These are phyloP conservation scores for Aureobasidium leucospermi DNA, from an alignment of 2,329 filamentous ascomycete genomes.

Conservation along the genomic window DNA sequence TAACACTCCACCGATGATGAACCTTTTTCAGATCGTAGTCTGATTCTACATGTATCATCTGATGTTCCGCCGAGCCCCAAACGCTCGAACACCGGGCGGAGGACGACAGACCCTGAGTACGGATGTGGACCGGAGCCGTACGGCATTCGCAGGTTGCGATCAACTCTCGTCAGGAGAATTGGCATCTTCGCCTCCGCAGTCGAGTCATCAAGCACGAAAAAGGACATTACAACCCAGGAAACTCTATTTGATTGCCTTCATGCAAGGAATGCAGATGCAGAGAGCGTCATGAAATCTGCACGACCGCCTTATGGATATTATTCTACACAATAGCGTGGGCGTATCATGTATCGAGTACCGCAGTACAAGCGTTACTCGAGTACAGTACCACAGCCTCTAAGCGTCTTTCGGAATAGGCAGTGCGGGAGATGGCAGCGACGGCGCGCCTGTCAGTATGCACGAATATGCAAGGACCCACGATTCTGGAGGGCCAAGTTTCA, in stretches of 20 bases:
- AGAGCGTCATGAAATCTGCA: slow-evolving; percentile 5
- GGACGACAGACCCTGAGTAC: neutral
- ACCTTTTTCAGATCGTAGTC: neutral
- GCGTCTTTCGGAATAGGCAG: slow-evolving; percentile 7
- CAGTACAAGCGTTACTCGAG: neutral
- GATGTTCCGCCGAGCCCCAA: neutral
- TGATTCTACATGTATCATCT: neutral
- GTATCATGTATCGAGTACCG: neutral
- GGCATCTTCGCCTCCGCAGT: neutral
- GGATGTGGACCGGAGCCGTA: neutral
- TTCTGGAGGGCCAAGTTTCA: neutral
- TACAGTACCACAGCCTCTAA: slow-evolving; percentile 8
- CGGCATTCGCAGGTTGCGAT: neutral
- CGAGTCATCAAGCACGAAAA: neutral
- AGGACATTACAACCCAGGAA: neutral
- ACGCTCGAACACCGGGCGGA: neutral
- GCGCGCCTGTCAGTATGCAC: slow-evolving; percentile 5
- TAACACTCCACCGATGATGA: neutral
- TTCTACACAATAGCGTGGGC: neutral
- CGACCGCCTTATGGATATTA: slow-evolving; percentile 1
- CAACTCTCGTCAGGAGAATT: neutral
- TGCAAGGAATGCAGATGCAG: slow-evolving; percentile 11
- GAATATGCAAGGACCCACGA: slow-evolving; percentile 9
- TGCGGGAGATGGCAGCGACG: slow-evolving; percentile 11
- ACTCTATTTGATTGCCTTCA: neutral